phyloP scores from a whole-genome alignment of 106 monocot genomes.

The Dioscorea zingiberensis region DNA sequence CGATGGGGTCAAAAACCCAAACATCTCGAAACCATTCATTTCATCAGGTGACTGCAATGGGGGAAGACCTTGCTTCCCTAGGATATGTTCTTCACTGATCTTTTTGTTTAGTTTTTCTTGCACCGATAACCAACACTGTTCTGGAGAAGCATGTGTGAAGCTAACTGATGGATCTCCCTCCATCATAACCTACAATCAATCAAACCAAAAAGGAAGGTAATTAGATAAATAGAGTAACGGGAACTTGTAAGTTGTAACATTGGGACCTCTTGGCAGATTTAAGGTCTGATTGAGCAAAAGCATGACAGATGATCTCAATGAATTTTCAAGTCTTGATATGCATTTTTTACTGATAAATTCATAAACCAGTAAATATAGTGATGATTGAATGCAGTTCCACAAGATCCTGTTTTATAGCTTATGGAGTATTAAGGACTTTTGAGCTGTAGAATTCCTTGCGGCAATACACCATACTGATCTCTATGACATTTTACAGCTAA shows the following conservation, averaged over 20 bases:
- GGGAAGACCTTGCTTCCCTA: constrained; percentile 24
- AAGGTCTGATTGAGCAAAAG: neutral
- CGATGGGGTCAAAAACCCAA: constrained; percentile 54
- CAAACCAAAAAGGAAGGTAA: neutral
- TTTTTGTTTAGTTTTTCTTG: constrained; percentile 43
- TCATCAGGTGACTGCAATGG: constrained; percentile 15
- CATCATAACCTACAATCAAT: constrained; percentile 37
- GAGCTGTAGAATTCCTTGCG: too few relatives aligned
- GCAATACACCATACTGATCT: too few relatives aligned
- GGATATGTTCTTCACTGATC: constrained; percentile 15
- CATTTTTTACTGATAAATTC: too few relatives aligned
- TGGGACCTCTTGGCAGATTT: neutral
- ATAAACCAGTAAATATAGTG: too few relatives aligned
- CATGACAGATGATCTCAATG: too few relatives aligned
- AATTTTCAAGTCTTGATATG: neutral
- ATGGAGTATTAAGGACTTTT: too few relatives aligned
- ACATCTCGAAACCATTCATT: constrained; percentile 71
- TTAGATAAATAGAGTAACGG: neutral
- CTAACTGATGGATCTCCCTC: constrained; percentile 33
- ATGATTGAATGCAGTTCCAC: too few relatives aligned
- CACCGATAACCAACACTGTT: constrained; percentile 59
- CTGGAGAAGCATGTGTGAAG: constrained; percentile 41
- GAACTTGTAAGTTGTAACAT: neutral
- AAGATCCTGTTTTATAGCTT: too few relatives aligned
- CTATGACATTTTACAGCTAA: neutral